These are phyloP conservation scores for Saccharata proteae DNA, from an alignment of 2,329 filamentous ascomycete species.

Conservation along the genomic window DNA sequence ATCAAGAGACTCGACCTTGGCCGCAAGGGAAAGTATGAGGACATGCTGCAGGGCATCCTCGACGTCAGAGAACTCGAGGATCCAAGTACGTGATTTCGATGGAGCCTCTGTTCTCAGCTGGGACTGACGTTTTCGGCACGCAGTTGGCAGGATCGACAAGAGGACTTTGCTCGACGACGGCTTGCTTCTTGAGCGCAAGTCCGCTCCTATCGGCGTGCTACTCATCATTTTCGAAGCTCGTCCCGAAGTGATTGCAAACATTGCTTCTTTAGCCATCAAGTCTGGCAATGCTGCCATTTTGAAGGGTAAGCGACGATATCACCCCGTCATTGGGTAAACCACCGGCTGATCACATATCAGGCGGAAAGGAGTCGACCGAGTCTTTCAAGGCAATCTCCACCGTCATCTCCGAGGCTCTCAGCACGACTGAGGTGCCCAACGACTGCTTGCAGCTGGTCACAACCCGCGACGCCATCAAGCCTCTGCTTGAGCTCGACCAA, in stretches of 20 bases:
- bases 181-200: conserved; percentile 73
- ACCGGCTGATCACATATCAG: conserved; percentile 24
- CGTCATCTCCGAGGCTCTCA: conserved; percentile 69
- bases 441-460: conserved; percentile 87
- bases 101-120: conserved; percentile 1
- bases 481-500: conserved; percentile 73
- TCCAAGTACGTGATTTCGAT: conserved; percentile 49
- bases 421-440: conserved; percentile 63
- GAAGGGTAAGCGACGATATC: conserved; percentile 51
- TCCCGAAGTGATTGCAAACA: conserved; percentile 96
- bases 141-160: conserved; percentile 74
- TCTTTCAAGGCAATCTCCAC: conserved; percentile 88
- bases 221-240: conserved; percentile 97
- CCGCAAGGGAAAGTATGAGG: conserved; percentile 84
- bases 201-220: conserved; percentile 92
- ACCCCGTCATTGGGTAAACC: neutral
- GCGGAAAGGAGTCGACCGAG: conserved; percentile 87
- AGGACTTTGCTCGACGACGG: conserved; percentile 78
- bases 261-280: conserved; percentile 89
- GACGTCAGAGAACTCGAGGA: conserved; percentile 77
- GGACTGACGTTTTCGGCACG: conserved; percentile 2
- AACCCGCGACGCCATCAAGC: conserved; percentile 78
- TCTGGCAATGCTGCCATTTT: conserved; percentile 94
- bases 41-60: conserved; percentile 91
- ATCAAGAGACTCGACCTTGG: conserved; percentile 80